phyloP scores from a whole-genome alignment of 2,329 filamentous ascomycete genomes.

The Exophiala aquamarina region DNA sequence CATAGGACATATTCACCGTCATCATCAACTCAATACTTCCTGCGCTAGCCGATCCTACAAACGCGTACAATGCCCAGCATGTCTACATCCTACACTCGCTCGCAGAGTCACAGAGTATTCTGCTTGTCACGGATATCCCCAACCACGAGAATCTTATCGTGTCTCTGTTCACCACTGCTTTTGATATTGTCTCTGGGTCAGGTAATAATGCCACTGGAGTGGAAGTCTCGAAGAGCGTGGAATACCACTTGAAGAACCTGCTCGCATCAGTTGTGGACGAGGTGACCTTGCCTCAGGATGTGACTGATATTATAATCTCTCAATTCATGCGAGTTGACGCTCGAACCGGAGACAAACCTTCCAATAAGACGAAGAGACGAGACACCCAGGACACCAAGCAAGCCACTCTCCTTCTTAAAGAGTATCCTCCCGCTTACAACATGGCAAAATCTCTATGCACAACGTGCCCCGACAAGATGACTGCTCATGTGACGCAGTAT shows the following conservation, averaged over 20 bases:
- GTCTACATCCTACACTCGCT: conserved; percentile 87
- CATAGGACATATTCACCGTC: conserved; percentile 86
- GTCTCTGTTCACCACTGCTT: conserved; percentile 81
- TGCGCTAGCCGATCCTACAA: conserved; percentile 78
- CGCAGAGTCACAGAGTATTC: conserved; percentile 89
- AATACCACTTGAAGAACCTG: conserved; percentile 86
- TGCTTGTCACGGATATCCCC: conserved; percentile 85
- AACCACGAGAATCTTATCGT: conserved; percentile 76
- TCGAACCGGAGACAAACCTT: conserved; percentile 50
- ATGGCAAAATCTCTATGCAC: conserved; percentile 96
- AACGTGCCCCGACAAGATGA: conserved; percentile 87
- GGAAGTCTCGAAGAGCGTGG: conserved; percentile 86
- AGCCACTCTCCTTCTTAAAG: conserved; percentile 78
- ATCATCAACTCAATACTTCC: conserved; percentile 83
- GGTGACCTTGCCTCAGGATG: conserved; percentile 73
- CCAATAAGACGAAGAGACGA: conserved; percentile 55
- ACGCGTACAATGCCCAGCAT: conserved; percentile 91
- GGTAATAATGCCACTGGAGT: conserved; percentile 75
- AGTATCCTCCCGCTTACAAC: conserved; percentile 88
- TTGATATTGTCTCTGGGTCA: conserved; percentile 83
- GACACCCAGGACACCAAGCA: conserved; percentile 70
- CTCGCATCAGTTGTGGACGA: conserved; percentile 87
- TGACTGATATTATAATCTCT: conserved; percentile 89
- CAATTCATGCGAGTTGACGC: conserved; percentile 91
- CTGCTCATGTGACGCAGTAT: conserved; percentile 89